Base-by-base conservation (phyloP, 129 eudicot genomes). In the Flaveria brownii region DNA sequence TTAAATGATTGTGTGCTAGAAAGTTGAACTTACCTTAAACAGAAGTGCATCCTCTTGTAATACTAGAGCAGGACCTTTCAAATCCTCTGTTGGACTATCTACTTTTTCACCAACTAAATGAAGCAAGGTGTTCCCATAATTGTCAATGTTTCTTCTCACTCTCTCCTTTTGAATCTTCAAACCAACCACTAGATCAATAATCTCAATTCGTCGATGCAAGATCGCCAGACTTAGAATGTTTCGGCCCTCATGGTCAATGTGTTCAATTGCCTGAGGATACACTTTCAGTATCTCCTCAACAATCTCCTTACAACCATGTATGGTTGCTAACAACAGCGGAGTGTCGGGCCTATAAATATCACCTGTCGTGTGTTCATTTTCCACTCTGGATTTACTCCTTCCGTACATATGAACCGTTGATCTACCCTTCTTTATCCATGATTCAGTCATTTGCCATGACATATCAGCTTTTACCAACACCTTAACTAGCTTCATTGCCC, bases 241-340 rank as follows among this genome's bases (percentile, higher is more conserved):
- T 0, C 85, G 61, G 11, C 86, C 86, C 0, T 77, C 52, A 10
- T 36, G 22, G 50, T 77, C 82, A 9, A 71, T 36, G 45, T 82
- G 71, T 5, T 82, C 86, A 5, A 77, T 67, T 13, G 86, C 79
- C 28, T 43, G 79, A 66, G 82, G 86, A 39, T 77, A 66, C 56
- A 17, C 46, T 5, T 26, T n/a, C 0, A 83, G 71, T 70, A 83
- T 83, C 45, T 70, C 81, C 47, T 71, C 13, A 74, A 79, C 84
- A 54, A 83, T 83, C 71, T 83, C 78, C 2, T 9, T 12, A 33
- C 81, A 60, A 15, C 87, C 84, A 10, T 30, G 42, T 46, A 59
- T 75, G 3, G 84, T 75, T 28, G 87, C 87, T 62, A 74, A 70
- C 7, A 79, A 23, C 39, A 83, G 20, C 16, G 86, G 83, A 23